phyloP scores from a whole-genome alignment of 495 filamentous ascomycete genomes.

The Antarctomyces pellizariae region DNA sequence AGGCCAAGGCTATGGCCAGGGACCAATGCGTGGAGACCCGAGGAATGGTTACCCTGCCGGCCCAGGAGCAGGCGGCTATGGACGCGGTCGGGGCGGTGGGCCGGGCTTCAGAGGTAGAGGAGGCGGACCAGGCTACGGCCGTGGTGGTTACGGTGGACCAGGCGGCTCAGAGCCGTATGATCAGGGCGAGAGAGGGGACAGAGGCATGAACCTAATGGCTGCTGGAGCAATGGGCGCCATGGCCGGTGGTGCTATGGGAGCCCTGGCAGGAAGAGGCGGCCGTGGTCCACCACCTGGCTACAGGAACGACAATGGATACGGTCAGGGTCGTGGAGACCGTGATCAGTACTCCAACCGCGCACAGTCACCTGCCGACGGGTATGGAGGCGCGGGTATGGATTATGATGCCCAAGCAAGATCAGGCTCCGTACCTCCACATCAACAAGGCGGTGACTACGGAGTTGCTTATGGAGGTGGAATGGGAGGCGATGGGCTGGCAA shows the following conservation, averaged over 20 bases:
- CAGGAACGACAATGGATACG: slow-evolving; percentile 18
- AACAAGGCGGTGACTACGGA: too few relatives aligned
- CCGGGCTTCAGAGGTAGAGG: slow-evolving; percentile 16
- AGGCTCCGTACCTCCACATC: too few relatives aligned
- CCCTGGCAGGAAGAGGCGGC: slow-evolving; percentile 6
- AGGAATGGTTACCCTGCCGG: too few relatives aligned
- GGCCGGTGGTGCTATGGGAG: too few relatives aligned
- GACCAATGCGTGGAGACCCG: too few relatives aligned
- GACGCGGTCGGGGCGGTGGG: slow-evolving; percentile 25
- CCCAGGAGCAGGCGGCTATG: too few relatives aligned
- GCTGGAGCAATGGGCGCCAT: too few relatives aligned
- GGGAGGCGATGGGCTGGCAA: slow-evolving; percentile 17
- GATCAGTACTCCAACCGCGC: slow-evolving; percentile 15
- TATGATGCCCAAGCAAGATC: too few relatives aligned
- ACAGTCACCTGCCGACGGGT: slow-evolving; percentile 11
- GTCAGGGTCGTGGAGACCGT: slow-evolving; percentile 13
- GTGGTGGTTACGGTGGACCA: slow-evolving; percentile 18
- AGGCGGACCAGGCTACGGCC: slow-evolving; percentile 15
- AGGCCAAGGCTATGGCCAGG: slow-evolving; percentile 24
- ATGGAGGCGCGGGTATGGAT: too few relatives aligned
- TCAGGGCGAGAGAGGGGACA: too few relatives aligned
- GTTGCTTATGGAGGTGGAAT: slow-evolving; percentile 20
- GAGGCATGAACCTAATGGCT: too few relatives aligned
- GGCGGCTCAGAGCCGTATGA: slow-evolving; percentile 6
- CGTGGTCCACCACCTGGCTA: slow-evolving; percentile 10